These are phyloP conservation scores for Penicillium ochrochloron DNA, from an alignment of 495 filamentous ascomycete species.

Conservation along the genomic window DNA sequence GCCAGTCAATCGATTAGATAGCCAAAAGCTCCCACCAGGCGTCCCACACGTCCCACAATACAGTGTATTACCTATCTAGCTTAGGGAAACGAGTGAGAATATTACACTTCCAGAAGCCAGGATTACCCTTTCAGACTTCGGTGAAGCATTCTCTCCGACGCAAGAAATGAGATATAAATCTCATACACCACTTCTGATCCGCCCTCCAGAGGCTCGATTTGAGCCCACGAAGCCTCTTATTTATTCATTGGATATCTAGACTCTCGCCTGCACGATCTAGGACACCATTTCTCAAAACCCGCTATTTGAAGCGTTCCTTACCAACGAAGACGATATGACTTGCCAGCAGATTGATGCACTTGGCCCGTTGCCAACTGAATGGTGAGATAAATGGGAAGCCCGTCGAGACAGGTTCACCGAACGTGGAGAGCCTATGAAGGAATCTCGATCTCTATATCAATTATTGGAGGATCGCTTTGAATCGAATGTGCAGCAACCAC, in stretches of 20 bases:
- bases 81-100: slow-evolving; percentile 35
- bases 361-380: slow-evolving; percentile 37
- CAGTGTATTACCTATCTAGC: slow-evolving; percentile 33
- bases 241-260: slow-evolving; percentile 38
- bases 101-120: slow-evolving; percentile 31
- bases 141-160: slow-evolving; percentile 42
- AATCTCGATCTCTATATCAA: slow-evolving; percentile 19
- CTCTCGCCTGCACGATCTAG: slow-evolving; percentile 36
- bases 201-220: slow-evolving; percentile 34
- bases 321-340: slow-evolving; percentile 41
- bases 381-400: slow-evolving; percentile 30
- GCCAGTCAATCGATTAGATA: slow-evolving; percentile 31
- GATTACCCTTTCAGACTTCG: slow-evolving; percentile 46
- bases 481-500: slow-evolving; percentile 31
- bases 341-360: slow-evolving; percentile 43
- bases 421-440: slow-evolving; percentile 29
- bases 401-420: slow-evolving; percentile 27
- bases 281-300: slow-evolving; percentile 31
- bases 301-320: slow-evolving; percentile 34
- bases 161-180: slow-evolving; percentile 33
- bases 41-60: slow-evolving; percentile 33
- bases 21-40: slow-evolving; percentile 28
- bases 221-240: slow-evolving; percentile 26
- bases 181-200: slow-evolving; percentile 34
- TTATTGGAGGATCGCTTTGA: slow-evolving; percentile 36